Evolutionary conservation across 139 green algal genomes (phyloP).

Genomic region (Auxenochlorella protothecoides): DNA sequence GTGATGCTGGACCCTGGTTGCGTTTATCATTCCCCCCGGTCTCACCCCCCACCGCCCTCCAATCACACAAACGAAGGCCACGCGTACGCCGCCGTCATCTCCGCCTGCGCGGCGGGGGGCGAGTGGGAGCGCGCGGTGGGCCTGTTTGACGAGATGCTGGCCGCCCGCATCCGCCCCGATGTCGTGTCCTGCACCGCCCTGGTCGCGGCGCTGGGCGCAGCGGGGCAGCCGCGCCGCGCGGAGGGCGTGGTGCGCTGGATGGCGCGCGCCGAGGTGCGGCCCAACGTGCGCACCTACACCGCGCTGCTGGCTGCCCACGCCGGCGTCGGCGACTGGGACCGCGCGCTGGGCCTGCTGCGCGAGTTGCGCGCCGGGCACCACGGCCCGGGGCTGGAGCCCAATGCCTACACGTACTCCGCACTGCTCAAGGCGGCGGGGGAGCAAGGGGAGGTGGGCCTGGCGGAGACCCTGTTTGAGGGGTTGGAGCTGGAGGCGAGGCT

Average conservation of each 20-base stretch:
- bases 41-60: not conserved
- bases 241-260: constrained; percentile 50
- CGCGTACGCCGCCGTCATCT: constrained; percentile 74
- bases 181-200: constrained; percentile 84
- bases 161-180: constrained; percentile 56
- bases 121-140: constrained; percentile 59
- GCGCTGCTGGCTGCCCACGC: constrained; percentile 63
- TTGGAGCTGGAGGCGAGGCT: constrained; percentile 44
- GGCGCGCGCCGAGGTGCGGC: constrained; percentile 37
- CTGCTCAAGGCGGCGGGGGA: constrained; percentile 62
- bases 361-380: constrained; percentile 42
- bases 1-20: no score
- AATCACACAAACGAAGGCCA: constrained; percentile 31
- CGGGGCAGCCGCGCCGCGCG: constrained; percentile 62
- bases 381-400: constrained; percentile 55
- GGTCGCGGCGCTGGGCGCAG: constrained; percentile 65
- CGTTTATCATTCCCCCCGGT: not conserved
- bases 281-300: constrained; percentile 80
- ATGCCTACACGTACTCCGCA: constrained; percentile 71
- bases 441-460: constrained; percentile 64
- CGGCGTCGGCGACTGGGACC: constrained; percentile 56
- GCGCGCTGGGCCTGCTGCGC: constrained; percentile 47
- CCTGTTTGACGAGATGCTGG: constrained; percentile 79
- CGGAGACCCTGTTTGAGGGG: constrained; percentile 62
- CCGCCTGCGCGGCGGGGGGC: constrained; percentile 57